A percentile compares a stretch with the other conserved stretches of the same genome.
phyloP scores from a whole-genome alignment of 495 filamentous ascomycete genomes.

The Daldinia concentrica region DNA sequence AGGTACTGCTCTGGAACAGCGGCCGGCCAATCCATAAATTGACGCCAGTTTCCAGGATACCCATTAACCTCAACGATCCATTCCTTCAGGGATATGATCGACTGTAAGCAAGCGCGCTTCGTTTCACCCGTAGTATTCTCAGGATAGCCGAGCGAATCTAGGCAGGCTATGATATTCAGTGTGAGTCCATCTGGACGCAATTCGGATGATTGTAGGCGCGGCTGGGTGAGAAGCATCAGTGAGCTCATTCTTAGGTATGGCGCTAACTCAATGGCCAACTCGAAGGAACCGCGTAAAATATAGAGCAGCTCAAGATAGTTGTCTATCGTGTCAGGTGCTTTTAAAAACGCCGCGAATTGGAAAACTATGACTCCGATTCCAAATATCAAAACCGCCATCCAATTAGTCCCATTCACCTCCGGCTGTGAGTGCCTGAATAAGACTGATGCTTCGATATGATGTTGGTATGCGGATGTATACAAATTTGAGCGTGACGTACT shows the following conservation, averaged over 20 bases:
- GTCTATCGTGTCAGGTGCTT: conserved; percentile 6
- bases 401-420: conserved; percentile 37
- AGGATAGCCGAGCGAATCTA: conserved; percentile 23
- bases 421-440: conserved; percentile 28
- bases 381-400: conserved; percentile 39
- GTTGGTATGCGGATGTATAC: conserved; percentile 24
- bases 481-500: conserved; percentile 6
- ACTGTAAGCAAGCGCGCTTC: conserved; percentile 24
- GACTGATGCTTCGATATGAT: conserved; percentile 35
- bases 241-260: conserved; percentile 33
- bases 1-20: conserved; percentile 33
- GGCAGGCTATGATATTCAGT: conserved; percentile 19
- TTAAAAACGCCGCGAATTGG: conserved; percentile 30
- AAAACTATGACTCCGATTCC: conserved; percentile 42
- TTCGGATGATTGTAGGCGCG: not conserved
- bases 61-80: conserved; percentile 33
- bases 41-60: conserved; percentile 33
- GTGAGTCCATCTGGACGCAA: not conserved
- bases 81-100: conserved; percentile 19
- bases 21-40: conserved; percentile 41
- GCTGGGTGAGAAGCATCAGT: conserved; percentile 10
- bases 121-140: conserved; percentile 13
- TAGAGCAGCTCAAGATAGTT: conserved; percentile 33
- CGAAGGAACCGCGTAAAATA: conserved; percentile 27
- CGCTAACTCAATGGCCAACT: conserved; percentile 28